Conservation (phyloP, 2,329 filamentous ascomycete species). For the Grosmannia clavigera region DNA sequence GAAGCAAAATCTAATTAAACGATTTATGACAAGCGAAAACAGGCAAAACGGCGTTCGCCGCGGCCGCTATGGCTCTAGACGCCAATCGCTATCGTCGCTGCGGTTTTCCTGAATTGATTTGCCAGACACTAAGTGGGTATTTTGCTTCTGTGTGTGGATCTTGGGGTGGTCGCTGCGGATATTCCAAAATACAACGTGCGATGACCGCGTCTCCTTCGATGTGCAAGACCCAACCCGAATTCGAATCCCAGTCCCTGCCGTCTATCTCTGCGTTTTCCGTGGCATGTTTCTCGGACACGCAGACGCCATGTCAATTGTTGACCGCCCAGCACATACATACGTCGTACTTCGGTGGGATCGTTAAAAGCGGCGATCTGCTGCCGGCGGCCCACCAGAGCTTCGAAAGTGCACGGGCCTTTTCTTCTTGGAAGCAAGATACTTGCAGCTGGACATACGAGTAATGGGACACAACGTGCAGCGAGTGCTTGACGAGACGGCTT, state of each 20-base stretch:
- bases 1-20: not conserved
- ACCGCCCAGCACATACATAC: not conserved
- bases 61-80: not conserved
- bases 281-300: not conserved
- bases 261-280: not conserved
- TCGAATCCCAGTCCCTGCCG: not conserved
- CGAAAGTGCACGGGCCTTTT: not conserved
- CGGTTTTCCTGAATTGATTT: not conserved
- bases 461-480: not conserved
- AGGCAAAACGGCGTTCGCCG: too few species aligned
- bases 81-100: not conserved
- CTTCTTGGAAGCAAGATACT: not conserved
- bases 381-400: not conserved
- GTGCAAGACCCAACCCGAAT: not conserved
- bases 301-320: not conserved
- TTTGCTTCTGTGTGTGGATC: not conserved
- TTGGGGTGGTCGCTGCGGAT: not conserved
- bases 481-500: not conserved
- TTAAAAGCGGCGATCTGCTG: not conserved
- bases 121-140: slow-evolving; percentile 3
- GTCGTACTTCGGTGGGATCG: not conserved
- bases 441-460: not conserved
- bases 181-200: not conserved
- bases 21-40: not conserved
- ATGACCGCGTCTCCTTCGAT: not conserved